Evolutionary conservation across 1,284 basidiomycete genomes (phyloP).

Genomic region (Coniophora puteana): DNA sequence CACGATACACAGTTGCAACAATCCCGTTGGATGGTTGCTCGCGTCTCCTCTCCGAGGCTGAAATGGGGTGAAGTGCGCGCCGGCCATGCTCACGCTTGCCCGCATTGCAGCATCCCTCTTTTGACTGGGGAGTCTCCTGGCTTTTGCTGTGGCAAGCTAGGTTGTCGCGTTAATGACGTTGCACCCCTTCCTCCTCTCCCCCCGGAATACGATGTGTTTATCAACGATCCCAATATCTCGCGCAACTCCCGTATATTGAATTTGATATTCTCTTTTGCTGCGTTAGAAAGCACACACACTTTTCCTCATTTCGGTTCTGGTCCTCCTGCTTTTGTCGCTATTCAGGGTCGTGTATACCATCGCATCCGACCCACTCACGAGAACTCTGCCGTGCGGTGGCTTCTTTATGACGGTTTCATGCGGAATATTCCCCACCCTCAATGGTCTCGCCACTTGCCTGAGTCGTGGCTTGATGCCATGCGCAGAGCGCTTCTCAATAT

Average conservation of each 20-base stretch:
- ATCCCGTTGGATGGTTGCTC: too few species aligned
- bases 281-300: slow-evolving; percentile 4
- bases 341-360: slow-evolving; percentile 2
- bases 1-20: too few species aligned
- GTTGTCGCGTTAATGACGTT: background rate
- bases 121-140: background rate
- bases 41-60: too few species aligned
- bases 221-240: background rate
- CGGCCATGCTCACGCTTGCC: too few species aligned
- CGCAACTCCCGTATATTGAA: slow-evolving; percentile 6
- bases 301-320: background rate
- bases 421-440: slow-evolving; percentile 5
- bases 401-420: slow-evolving; percentile 30
- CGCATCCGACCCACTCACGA: background rate
- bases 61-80: too few species aligned
- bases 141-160: too few species aligned
- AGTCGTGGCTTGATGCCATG: slow-evolving; percentile 14
- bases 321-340: background rate
- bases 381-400: slow-evolving; percentile 17
- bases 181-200: background rate
- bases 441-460: slow-evolving; percentile 21
- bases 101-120: background rate
- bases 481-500: slow-evolving; percentile 23
- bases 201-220: background rate
- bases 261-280: slow-evolving; percentile 11